Evolutionary conservation across 805 yeast genomes (phyloP).

Genomic region (Yamadazyma laniorum): DNA sequence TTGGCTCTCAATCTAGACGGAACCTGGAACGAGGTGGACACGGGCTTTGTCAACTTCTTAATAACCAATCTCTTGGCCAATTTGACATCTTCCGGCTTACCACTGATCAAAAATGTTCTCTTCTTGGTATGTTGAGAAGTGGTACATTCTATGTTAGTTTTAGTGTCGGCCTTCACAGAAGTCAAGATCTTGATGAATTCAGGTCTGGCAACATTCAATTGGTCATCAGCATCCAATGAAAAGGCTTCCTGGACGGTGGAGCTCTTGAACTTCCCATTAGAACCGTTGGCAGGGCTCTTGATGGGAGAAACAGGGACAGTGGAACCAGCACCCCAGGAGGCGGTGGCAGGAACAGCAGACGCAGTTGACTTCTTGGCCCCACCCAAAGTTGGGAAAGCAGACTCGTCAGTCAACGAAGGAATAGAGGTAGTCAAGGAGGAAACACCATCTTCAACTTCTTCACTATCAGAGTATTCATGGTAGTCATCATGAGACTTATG

Average conservation of each 20-base stretch:
- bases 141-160: slow-evolving; percentile 79
- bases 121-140: slow-evolving; percentile 70
- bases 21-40: slow-evolving; percentile 55
- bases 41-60: slow-evolving; percentile 75
- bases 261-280: slow-evolving; percentile 42
- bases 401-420: slow-evolving; percentile 49
- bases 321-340: slow-evolving; percentile 34
- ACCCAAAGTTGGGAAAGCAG: slow-evolving; percentile 68
- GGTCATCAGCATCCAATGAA: slow-evolving; percentile 67
- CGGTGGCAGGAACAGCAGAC: slow-evolving; percentile 24
- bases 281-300: slow-evolving; percentile 13
- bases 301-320: slow-evolving; percentile 3
- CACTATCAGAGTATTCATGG: slow-evolving; percentile 17
- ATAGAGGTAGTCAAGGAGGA: slow-evolving; percentile 19
- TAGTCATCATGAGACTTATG: slow-evolving; percentile 8
- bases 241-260: slow-evolving; percentile 75
- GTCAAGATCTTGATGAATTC: slow-evolving; percentile 69
- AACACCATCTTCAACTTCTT: slow-evolving; percentile 12
- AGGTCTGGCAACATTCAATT: slow-evolving; percentile 56
- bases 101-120: slow-evolving; percentile 81
- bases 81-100: slow-evolving; percentile 62
- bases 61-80: slow-evolving; percentile 74
- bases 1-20: slow-evolving; percentile 77
- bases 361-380: slow-evolving; percentile 27
- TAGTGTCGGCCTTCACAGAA: slow-evolving; percentile 55